Percentiles rank a stretch among this genome's conserved stretches.
These are phyloP conservation scores for Trifolium fragiferum DNA, from an alignment of 306 rosid species.

Conservation along the genomic window DNA sequence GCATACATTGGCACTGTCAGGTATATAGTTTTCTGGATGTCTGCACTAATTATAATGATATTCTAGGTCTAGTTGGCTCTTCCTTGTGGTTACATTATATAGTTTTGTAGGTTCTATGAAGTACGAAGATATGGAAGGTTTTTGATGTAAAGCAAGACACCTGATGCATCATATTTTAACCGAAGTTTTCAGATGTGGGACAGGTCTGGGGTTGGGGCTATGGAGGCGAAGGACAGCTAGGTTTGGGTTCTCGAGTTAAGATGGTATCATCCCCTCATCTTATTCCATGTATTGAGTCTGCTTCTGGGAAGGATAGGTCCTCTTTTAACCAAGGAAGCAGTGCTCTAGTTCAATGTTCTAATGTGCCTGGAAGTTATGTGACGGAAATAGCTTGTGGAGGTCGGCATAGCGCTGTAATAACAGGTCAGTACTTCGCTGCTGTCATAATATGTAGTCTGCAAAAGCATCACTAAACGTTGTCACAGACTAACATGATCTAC, in stretches of 20 bases:
- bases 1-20: slow-evolving; percentile 87
- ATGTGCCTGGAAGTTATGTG: slow-evolving; percentile 67
- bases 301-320: slow-evolving; percentile 65
- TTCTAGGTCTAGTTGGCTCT: slow-evolving; percentile 54
- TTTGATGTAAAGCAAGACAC: slow-evolving; percentile 81
- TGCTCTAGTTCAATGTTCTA: slow-evolving; percentile 54
- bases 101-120: slow-evolving; percentile 90
- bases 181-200: slow-evolving; percentile 96
- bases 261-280: slow-evolving; percentile 83
- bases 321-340: slow-evolving; percentile 49
- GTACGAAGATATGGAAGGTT: slow-evolving; percentile 83
- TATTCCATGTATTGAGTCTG: slow-evolving; percentile 71
- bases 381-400: slow-evolving; percentile 92
- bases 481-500: neutral
- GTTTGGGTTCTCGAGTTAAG: slow-evolving; percentile 91
- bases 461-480: slow-evolving; percentile 6
- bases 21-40: slow-evolving; percentile 52
- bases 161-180: slow-evolving; percentile 86
- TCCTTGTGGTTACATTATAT: slow-evolving; percentile 73
- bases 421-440: slow-evolving; percentile 58
- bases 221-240: slow-evolving; percentile 99
- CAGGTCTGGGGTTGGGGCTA: slow-evolving; percentile 99
- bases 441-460: slow-evolving; percentile 8
- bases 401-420: slow-evolving; percentile 81
- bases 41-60: slow-evolving; percentile 35